Evolutionary conservation across 331 rosid genomes (phyloP).

Genomic region (Malus hybrid): DNA sequence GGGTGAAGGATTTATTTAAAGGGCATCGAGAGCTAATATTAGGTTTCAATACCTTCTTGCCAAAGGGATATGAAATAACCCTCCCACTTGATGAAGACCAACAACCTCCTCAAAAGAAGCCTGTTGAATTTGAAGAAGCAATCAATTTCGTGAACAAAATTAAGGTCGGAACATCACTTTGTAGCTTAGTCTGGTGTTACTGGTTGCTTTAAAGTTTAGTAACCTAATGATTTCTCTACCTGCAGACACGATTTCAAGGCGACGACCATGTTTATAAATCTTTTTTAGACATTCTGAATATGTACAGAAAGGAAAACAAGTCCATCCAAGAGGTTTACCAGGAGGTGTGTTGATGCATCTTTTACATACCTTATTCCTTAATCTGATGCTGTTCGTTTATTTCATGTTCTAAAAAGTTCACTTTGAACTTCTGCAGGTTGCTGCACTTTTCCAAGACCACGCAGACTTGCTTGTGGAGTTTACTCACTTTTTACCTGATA

Average conservation of each 20-base stretch:
- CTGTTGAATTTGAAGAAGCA: slow-evolving; percentile 94
- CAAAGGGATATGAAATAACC: slow-evolving; percentile 93
- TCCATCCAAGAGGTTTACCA: slow-evolving; percentile 67
- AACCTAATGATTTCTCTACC: slow-evolving; percentile 24
- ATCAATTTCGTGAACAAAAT: slow-evolving; percentile 95
- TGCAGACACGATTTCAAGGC: slow-evolving; percentile 88
- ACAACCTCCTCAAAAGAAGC: slow-evolving; percentile 69
- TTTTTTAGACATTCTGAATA: slow-evolving; percentile 83
- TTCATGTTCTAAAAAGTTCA: slow-evolving; percentile 11
- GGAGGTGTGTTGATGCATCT: slow-evolving; percentile 66
- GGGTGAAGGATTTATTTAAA: slow-evolving; percentile 91
- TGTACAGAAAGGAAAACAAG: slow-evolving; percentile 96
- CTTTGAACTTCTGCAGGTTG: slow-evolving; percentile 54
- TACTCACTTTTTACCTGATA: slow-evolving; percentile 82
- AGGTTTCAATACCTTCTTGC: slow-evolving; percentile 98
- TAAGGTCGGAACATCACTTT: slow-evolving; percentile 45
- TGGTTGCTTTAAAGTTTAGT: slow-evolving; percentile 10
- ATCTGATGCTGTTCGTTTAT: not conserved
- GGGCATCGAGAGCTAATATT: slow-evolving; percentile 86
- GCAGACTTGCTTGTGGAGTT: slow-evolving; percentile 81
- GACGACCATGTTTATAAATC: slow-evolving; percentile 92
- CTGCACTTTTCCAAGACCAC: slow-evolving; percentile 71
- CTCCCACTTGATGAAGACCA: slow-evolving; percentile 83
- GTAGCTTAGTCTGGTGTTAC: slow-evolving; percentile 2
- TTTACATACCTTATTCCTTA: not conserved